These are phyloP conservation scores for Sphaerulina musiva DNA, from an alignment of 2,329 filamentous ascomycete genomes.

Conservation along the genomic window DNA sequence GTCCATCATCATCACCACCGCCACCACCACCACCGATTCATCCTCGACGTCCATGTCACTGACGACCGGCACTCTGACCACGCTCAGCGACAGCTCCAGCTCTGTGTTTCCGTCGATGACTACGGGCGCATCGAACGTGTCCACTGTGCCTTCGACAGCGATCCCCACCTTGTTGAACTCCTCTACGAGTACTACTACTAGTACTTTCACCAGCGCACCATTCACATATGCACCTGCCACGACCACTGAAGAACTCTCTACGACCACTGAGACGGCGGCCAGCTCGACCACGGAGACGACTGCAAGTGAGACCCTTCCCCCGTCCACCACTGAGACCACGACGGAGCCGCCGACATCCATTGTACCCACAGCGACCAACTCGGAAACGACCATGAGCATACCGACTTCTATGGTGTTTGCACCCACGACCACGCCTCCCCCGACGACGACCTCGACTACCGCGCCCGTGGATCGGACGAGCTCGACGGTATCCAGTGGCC, in stretches of 20 bases:
- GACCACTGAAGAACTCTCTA: conserved; percentile 8
- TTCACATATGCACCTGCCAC: conserved; percentile 1
- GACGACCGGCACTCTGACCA: conserved; percentile 15
- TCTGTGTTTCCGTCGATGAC: neutral
- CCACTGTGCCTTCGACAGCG: neutral
- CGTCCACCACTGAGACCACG: conserved; percentile 17
- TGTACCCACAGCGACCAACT: conserved; percentile 43
- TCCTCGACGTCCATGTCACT: conserved; percentile 17
- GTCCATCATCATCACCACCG: conserved; percentile 12
- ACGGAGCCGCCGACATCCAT: conserved; percentile 35
- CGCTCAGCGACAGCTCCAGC: conserved; percentile 9
- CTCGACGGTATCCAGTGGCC: conserved; percentile 42
- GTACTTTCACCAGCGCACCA: neutral
- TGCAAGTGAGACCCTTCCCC: conserved; percentile 6
- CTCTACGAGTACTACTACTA: neutral
- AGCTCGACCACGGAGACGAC: conserved; percentile 8
- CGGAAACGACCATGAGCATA: conserved; percentile 44
- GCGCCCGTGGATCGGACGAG: conserved; percentile 39
- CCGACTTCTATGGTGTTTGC: conserved; percentile 58
- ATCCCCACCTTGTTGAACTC: conserved; percentile 3
- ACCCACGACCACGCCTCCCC: conserved; percentile 35
- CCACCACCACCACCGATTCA: too few relatives aligned
- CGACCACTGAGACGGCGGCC: conserved; percentile 8
- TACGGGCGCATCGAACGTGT: neutral
- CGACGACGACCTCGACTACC: conserved; percentile 1